phyloP scores from a whole-genome alignment of 768 basidiomycete species.

The Mycena epipterygia region DNA sequence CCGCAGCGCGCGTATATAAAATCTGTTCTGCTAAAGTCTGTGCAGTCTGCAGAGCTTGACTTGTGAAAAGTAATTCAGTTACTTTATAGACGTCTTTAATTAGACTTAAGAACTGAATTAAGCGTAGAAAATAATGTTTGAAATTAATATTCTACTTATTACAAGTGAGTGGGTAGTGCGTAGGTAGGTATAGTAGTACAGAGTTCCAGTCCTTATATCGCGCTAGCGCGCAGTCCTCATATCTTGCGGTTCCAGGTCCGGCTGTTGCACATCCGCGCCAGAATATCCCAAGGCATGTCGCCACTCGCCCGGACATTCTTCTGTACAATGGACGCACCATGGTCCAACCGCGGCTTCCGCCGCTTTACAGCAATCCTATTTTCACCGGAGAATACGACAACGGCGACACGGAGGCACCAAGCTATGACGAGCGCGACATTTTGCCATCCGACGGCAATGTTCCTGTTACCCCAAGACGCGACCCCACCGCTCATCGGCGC shows the following conservation, averaged over 20 bases:
- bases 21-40: too few relatives aligned
- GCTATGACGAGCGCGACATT: background rate
- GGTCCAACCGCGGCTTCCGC: background rate
- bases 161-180: too few relatives aligned
- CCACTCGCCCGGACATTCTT: background rate
- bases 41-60: too few relatives aligned
- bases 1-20: too few relatives aligned
- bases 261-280: background rate
- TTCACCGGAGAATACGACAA: background rate
- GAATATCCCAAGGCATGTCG: background rate
- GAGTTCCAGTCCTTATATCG: too few relatives aligned
- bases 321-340: background rate
- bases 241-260: background rate
- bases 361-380: background rate
- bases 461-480: background rate
- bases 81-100: too few relatives aligned
- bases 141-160: too few relatives aligned
- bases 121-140: too few relatives aligned
- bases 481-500: background rate
- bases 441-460: background rate
- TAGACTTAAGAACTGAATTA: too few relatives aligned
- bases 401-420: background rate
- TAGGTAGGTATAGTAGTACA: too few relatives aligned
- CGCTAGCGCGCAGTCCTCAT: too few relatives aligned
- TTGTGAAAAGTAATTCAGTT: too few relatives aligned